These are phyloP conservation scores for Phytophthora brassicae DNA, from an alignment of 352 stramenopile species.

Conservation along the genomic window DNA sequence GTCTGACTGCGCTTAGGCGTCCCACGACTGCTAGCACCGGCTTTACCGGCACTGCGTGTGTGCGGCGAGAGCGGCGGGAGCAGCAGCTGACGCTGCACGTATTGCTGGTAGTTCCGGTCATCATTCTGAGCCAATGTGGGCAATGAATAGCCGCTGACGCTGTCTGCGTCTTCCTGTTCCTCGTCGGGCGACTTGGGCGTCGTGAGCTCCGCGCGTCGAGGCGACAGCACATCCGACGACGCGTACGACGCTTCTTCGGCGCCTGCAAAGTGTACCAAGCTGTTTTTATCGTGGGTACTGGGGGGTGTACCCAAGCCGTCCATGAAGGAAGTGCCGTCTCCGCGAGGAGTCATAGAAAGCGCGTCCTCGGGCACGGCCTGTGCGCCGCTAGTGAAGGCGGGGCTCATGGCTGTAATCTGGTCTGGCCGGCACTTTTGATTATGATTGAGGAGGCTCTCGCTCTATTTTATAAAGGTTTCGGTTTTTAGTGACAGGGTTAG, in stretches of 20 bases:
- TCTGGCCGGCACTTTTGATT: slow-evolving; percentile 16
- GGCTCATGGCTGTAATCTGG: slow-evolving; percentile 31
- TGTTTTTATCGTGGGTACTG: slow-evolving; percentile 24
- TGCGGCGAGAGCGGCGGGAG: slow-evolving; percentile 46
- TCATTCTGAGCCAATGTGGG: slow-evolving; percentile 22
- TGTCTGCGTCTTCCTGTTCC: neutral
- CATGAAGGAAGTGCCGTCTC: slow-evolving; percentile 17
- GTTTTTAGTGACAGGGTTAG: slow-evolving; percentile 3
- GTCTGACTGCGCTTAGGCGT: slow-evolving; percentile 33
- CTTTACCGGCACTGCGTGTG: slow-evolving; percentile 32
- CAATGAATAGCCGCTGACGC: slow-evolving; percentile 26
- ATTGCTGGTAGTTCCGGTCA: slow-evolving; percentile 54
- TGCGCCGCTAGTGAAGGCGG: slow-evolving; percentile 3
- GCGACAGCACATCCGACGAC: slow-evolving; percentile 34
- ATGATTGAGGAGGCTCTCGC: slow-evolving; percentile 17
- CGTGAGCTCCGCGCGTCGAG: slow-evolving; percentile 24
- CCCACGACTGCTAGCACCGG: slow-evolving; percentile 13
- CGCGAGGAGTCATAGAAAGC: slow-evolving; percentile 24
- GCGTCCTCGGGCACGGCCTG: slow-evolving; percentile 18
- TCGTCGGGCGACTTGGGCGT: slow-evolving; percentile 38
- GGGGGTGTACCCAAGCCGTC: slow-evolving; percentile 33
- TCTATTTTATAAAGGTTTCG: slow-evolving; percentile 17
- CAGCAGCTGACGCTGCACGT: slow-evolving; percentile 70
- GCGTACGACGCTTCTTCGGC: slow-evolving; percentile 24
- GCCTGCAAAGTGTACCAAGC: slow-evolving; percentile 25